phyloP scores from a whole-genome alignment of 106 monocot species.

The Cymbidium sinense region DNA sequence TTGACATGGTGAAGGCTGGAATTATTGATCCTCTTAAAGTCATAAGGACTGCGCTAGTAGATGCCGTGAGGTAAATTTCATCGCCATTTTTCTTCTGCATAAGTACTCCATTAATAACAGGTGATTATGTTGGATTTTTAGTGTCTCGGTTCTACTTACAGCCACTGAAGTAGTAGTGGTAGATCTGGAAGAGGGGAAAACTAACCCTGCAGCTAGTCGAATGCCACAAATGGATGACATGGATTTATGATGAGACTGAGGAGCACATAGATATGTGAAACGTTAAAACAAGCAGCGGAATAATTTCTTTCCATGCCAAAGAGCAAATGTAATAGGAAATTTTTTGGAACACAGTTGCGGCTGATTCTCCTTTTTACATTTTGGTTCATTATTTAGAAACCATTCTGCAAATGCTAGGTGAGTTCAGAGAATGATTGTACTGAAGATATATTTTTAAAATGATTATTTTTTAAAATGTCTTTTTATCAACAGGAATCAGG shows the following conservation, averaged over 20 bases:
- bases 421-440: background rate
- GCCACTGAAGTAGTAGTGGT: conserved; percentile 49
- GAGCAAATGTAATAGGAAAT: background rate
- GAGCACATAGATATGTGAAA: background rate
- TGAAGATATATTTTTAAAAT: too few species aligned
- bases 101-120: background rate
- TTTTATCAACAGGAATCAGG: too few species aligned
- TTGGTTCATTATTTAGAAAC: background rate
- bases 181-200: conserved; percentile 20
- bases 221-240: conserved; percentile 45
- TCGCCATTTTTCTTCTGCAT: background rate
- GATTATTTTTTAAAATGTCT: too few species aligned
- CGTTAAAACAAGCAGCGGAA: background rate
- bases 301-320: background rate
- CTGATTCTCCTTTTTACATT: background rate
- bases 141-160: conserved; percentile 44
- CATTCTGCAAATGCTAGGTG: background rate
- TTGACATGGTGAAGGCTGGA: conserved; percentile 48
- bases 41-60: conserved; percentile 36
- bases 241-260: conserved; percentile 18
- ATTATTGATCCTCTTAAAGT: conserved; percentile 50
- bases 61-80: conserved; percentile 32
- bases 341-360: background rate
- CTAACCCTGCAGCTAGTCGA: conserved; percentile 5
- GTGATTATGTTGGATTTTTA: conserved; percentile 8